These are phyloP conservation scores for Botrytis squamosa DNA, from an alignment of 2,329 filamentous ascomycete genomes.

Conservation along the genomic window DNA sequence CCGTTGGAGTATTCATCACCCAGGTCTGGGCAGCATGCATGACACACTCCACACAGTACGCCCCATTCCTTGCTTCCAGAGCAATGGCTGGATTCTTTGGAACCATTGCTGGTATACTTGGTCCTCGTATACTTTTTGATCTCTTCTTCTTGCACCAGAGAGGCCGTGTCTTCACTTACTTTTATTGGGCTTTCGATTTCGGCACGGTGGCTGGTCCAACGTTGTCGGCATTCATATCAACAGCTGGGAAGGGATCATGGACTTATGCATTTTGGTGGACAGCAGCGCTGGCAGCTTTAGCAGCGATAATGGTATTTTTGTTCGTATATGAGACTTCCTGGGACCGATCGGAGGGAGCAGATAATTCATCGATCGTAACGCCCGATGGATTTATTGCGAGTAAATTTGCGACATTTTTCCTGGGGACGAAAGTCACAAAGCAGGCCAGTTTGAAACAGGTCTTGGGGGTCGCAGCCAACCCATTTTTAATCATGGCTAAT, in stretches of 20 bases:
- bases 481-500: constrained; percentile 37
- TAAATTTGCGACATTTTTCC: constrained; percentile 25
- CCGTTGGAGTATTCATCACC: constrained; percentile 36
- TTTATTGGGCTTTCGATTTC: constrained; percentile 42
- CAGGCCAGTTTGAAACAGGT: constrained; percentile 14
- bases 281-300: constrained; percentile 39
- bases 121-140: constrained; percentile 44
- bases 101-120: constrained; percentile 42
- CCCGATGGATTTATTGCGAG: constrained; percentile 30
- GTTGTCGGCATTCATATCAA: constrained; percentile 43
- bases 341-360: constrained; percentile 34
- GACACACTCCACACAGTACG: constrained; percentile 40
- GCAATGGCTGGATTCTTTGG: constrained; percentile 45
- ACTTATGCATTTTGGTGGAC: constrained; percentile 46
- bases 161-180: constrained; percentile 42
- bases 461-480: constrained; percentile 26
- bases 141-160: constrained; percentile 46
- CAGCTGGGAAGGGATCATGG: constrained; percentile 38
- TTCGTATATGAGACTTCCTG: constrained; percentile 44
- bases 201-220: constrained; percentile 43
- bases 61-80: constrained; percentile 36
- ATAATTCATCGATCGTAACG: constrained; percentile 24
- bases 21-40: constrained; percentile 37
- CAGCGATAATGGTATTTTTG: constrained; percentile 40
- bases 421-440: constrained; percentile 24